These are phyloP conservation scores for Ceratocystiopsis minuta DNA, from an alignment of 2,329 filamentous ascomycete species.

Conservation along the genomic window DNA sequence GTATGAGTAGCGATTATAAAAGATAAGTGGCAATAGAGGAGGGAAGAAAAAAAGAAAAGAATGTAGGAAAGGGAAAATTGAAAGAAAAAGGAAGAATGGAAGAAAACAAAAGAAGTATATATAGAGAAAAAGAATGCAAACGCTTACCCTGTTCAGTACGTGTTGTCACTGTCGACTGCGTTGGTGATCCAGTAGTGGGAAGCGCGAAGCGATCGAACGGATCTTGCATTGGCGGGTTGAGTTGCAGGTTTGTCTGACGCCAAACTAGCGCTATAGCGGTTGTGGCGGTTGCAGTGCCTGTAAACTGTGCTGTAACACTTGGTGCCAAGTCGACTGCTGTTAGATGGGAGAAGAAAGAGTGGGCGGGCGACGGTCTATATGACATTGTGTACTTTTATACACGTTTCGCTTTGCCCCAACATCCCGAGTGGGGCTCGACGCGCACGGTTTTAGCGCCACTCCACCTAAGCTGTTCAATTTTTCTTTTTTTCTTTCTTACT, in stretches of 20 bases:
- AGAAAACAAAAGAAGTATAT: neutral
- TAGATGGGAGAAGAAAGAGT: constrained; percentile 8
- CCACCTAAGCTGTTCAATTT: neutral
- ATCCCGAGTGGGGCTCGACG: constrained; percentile 4
- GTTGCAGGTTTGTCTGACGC: neutral
- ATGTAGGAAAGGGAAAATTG: neutral
- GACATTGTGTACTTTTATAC: constrained; percentile 16
- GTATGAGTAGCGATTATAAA: neutral
- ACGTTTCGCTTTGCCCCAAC: constrained; percentile 9
- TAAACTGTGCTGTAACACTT: no score
- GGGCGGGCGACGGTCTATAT: constrained; percentile 14
- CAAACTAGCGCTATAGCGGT: neutral
- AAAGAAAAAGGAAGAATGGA: neutral
- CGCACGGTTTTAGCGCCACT: constrained; percentile 8
- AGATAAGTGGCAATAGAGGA: neutral
- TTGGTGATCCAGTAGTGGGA: no score
- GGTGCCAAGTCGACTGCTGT: no score
- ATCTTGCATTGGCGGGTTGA: neutral
- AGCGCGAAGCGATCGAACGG: neutral
- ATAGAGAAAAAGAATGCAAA: neutral
- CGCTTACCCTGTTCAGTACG: no score
- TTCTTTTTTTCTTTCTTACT: no score
- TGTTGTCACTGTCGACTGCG: no score
- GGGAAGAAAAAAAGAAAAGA: neutral
- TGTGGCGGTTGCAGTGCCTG: neutral